Conservation (phyloP, 192 early-diverging fungal genomes). For the Pilaira anomala region DNA sequence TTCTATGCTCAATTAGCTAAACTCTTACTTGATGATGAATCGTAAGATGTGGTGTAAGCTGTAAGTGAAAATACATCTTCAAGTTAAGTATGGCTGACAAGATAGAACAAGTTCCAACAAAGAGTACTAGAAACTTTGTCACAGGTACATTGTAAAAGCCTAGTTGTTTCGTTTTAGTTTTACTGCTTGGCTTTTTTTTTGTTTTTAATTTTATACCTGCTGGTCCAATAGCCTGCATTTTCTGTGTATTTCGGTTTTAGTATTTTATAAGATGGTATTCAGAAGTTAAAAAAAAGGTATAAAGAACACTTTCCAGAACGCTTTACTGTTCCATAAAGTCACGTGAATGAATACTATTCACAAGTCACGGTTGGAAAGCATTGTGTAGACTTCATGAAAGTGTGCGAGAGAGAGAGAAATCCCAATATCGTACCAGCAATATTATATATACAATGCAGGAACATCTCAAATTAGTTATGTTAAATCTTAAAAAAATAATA, state of each 20-base stretch:
- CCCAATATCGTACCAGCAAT: too few species aligned
- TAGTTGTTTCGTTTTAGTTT: slow-evolving; percentile 1
- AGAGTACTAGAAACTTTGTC: slow-evolving; percentile 52
- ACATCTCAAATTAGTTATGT: too few species aligned
- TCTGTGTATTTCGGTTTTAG: not conserved
- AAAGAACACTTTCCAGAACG: too few species aligned
- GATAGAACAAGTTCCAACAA: slow-evolving; percentile 48
- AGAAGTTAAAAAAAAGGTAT: too few species aligned
- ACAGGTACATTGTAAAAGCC: slow-evolving; percentile 65
- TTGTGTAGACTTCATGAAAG: too few species aligned
- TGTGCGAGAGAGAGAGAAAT: too few species aligned
- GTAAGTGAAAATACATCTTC: slow-evolving; percentile 52
- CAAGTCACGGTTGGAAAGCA: too few species aligned
- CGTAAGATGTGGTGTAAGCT: slow-evolving; percentile 56
- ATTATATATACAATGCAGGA: too few species aligned
- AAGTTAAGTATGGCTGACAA: slow-evolving; percentile 46
- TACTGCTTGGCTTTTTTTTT: not conserved
- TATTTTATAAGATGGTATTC: too few species aligned
- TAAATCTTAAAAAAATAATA: too few species aligned
- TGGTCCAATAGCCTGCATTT: slow-evolving; percentile 24
- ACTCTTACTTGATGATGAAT: slow-evolving; percentile 57
- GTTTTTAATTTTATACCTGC: slow-evolving; percentile 17
- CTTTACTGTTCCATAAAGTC: too few species aligned
- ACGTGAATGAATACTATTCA: too few species aligned
- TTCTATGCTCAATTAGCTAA: not conserved